Evolutionary conservation across 2,329 filamentous ascomycete genomes (phyloP), one percentile per base, ranked within the genome.

Genomic region (Microcera coccophila): DNA sequence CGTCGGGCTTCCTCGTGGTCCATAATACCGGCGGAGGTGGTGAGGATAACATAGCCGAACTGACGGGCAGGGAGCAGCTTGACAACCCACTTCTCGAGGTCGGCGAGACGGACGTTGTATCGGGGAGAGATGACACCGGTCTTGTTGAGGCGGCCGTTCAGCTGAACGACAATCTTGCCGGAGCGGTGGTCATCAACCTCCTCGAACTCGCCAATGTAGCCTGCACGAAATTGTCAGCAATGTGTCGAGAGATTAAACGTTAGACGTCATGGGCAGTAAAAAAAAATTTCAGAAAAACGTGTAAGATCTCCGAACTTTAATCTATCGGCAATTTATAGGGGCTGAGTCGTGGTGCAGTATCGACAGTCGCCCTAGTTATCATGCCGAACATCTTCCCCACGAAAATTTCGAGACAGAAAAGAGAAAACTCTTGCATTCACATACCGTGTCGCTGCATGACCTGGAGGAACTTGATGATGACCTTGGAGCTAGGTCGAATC

Each of bases 271-370:
- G 71, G 69, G 58, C 47, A 66, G n/a, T 39, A 36, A 71, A 49
- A 46, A 10, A 43, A 52, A 47, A 70, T 75, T 75, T 87, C 64
- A 62, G 62, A 85, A 84, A 82, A 89, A 94, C 85, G 86, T 95
- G 90, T 95, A 95, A 96, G 90, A 91, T 85, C 85, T 81, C 84
- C 84, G 70, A 71, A 66, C 61, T 67, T 87, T 75, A 71, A 93
- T 98, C 74, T 98, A 87, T 94, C 93, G 91, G 89, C 82, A 83
- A 94, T 83, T 97, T 97, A 98, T 97, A 98, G 89, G 90, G 89
- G 91, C 89, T 83, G 85, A 79, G 84, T 85, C 87, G 90, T 96
- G 73, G 78, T 72, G 76, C 70, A 58, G 58, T 57, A 70, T 80
- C 81, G 84, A 91, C 84, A 82, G 82, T 89, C 84, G 85, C 88